These are phyloP conservation scores for Aspergillus niger DNA, from an alignment of 2,329 filamentous ascomycete species.

Conservation along the genomic window DNA sequence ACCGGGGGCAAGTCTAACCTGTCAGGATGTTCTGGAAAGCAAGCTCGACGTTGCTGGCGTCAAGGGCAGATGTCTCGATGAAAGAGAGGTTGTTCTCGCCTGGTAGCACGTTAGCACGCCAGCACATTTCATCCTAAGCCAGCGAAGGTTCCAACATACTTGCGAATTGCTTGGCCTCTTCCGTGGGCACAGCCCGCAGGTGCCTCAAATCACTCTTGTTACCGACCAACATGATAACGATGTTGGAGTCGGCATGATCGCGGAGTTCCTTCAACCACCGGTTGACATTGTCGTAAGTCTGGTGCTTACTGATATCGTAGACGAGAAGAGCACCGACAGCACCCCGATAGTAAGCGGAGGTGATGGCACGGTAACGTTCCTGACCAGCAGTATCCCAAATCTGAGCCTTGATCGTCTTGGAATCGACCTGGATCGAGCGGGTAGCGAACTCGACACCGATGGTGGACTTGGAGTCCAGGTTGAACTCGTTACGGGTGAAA, in stretches of 20 bases:
- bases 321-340: slow-evolving; percentile 96
- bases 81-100: slow-evolving; percentile 98
- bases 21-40: slow-evolving; percentile 99
- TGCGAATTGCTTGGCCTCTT: slow-evolving; percentile 97
- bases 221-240: slow-evolving; percentile 98
- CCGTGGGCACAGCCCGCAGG: slow-evolving; percentile 91
- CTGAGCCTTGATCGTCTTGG: slow-evolving; percentile 99
- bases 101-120: slow-evolving; percentile 42
- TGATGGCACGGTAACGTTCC: slow-evolving; percentile 98
- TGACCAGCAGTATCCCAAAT: slow-evolving; percentile 99
- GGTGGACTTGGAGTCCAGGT: slow-evolving; percentile 98
- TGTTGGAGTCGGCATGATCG: slow-evolving; percentile 97
- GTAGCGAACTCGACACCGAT: slow-evolving; percentile 99
- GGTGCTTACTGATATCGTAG: slow-evolving; percentile 99
- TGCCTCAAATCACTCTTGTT: slow-evolving; percentile 99
- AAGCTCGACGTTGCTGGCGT: slow-evolving; percentile 98
- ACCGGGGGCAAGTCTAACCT: slow-evolving; percentile 59
- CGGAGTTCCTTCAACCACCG: slow-evolving; percentile 98
- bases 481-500: slow-evolving; percentile 99
- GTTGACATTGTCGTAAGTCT: slow-evolving; percentile 98
- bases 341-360: slow-evolving; percentile 97
- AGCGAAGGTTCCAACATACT: slow-evolving; percentile 59
- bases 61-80: slow-evolving; percentile 97
- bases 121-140: background rate
- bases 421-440: slow-evolving; percentile 96